Evolutionary conservation across 2,329 filamentous ascomycete species (phyloP), one percentile per base, ranked within the genome.

Genomic region (Colletotrichum gigasporum): DNA sequence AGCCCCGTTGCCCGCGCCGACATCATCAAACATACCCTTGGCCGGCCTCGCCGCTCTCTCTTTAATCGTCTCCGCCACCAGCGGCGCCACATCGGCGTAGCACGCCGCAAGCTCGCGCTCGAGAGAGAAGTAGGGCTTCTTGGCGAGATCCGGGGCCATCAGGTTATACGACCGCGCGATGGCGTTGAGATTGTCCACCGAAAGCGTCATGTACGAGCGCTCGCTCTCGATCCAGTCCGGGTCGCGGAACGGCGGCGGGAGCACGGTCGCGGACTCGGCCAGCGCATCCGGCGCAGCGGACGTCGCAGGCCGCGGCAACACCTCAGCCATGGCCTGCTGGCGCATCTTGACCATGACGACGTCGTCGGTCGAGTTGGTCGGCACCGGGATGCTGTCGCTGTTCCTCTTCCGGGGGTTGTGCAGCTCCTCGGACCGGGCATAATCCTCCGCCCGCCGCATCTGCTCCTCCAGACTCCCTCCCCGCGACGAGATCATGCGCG

Each of bases 91-190:
- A 65, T 97, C 94, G 1, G 93, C 91, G 73, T 90, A 98, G 74
- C 94, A 97, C 3, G 87, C 83, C 28, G 84, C 85, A 14, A 98
- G 83, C 78, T 99, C 96, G 50, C 95, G 88, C 44, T 94, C 87
- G 7, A 98, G 86, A 2, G 85, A 90, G 73, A 93, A 94, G 76
- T 98, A 98, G 0, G 95, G 93, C 76, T 97, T 97, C 78, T 96
- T 96, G 2, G 95, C 94, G 2, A 97, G 84, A 57, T 93, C 90
- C 0, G 96, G 96, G 0, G 96, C 95, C 89, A 97, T 95, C 3
- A 98, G 86, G 71, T 98, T 98, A 81, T 99, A 99, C 12, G 92
- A 92, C 24, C 96, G 87, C 7, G 93, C 91, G 50, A 96, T 83
- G 28, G 80, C 77, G 77, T 98, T 98, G 59, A 98, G 87, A 60